Base-by-base conservation (phyloP, 2,329 filamentous ascomycete genomes). In the Cladosporium sp. region DNA sequence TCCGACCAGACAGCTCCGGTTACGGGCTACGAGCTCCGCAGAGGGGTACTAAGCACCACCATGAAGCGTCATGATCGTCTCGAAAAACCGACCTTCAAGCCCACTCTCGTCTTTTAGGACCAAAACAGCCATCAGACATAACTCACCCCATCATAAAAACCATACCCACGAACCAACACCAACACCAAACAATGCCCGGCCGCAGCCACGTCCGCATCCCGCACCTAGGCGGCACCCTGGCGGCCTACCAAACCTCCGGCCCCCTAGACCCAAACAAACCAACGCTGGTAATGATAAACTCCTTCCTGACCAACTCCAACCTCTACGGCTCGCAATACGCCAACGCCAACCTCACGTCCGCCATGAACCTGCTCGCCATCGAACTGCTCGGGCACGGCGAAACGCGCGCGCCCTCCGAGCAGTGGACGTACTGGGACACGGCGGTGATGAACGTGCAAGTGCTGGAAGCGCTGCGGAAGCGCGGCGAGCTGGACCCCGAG, bases 341-440 rank as follows among this genome's bases (percentile, higher is more conserved):
- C 13, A 63, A 66, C 43, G 52, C 53, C 39, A 49, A 61, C 18
- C 58, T 66, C 16, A 63, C 53, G 1, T 61, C 63, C 4, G 57
- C 59, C 2, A 68, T 74, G 61, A 79, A 79, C 52, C 63, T 79
- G 6, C 54, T 79, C n/a, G 73, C 76, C 12, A 76, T 79, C 51
- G 77, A 79, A 59, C 68, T 73, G 4, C 68, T 79, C 9, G 77
- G 77, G 18, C 76, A 79, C 58, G 76, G 77, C 3, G 61, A 72
- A 50, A 79, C 76, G 4, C 63, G 70, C 8, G 69, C 69, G 5
- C 62, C 65, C 18, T 55, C 59, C 3, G 69, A 75, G 51, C 67
- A 76, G 40, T 79, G 70, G 57, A 79, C 76, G 5, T 79, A 79
- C 58, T 79, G 77, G 77, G 76, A 78, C 56, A 71, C 74, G 0